Percentiles rank a stretch among this genome's conserved stretches.
phyloP scores from a whole-genome alignment of 345 rosid species.

The Lepidium aucheri region DNA sequence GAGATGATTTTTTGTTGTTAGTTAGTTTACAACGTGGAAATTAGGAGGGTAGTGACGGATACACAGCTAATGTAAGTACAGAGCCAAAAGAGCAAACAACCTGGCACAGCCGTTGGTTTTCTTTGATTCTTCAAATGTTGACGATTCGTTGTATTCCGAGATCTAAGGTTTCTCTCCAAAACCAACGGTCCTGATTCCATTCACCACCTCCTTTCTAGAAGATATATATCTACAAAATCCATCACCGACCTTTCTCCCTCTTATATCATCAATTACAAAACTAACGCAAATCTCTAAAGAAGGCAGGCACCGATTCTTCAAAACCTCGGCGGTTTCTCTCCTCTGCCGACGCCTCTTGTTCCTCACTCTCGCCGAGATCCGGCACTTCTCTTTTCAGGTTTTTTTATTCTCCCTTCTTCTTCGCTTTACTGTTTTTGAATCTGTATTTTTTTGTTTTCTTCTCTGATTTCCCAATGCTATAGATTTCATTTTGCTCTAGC shows the following conservation, averaged over 20 bases:
- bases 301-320: neutral
- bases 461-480: neutral
- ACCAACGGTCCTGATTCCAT: constrained; percentile 22
- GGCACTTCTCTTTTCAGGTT: constrained; percentile 6
- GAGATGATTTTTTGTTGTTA: too few relatives aligned
- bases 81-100: constrained; percentile 15
- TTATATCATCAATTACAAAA: neutral
- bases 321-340: neutral
- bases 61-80: constrained; percentile 13
- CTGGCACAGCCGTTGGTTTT: constrained; percentile 12
- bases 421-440: neutral
- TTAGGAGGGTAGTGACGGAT: too few relatives aligned
- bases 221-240: neutral
- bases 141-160: constrained; percentile 19
- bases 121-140: neutral
- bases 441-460: neutral
- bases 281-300: neutral
- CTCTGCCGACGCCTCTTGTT: constrained; percentile 1
- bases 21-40: too few relatives aligned
- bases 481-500: neutral
- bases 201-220: neutral
- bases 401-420: neutral
- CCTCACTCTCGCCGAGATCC: constrained; percentile 14
- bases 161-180: constrained; percentile 5
- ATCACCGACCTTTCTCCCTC: neutral